Conservation (phyloP, 352 stramenopile genomes). For the Saprolegnia diclina region DNA sequence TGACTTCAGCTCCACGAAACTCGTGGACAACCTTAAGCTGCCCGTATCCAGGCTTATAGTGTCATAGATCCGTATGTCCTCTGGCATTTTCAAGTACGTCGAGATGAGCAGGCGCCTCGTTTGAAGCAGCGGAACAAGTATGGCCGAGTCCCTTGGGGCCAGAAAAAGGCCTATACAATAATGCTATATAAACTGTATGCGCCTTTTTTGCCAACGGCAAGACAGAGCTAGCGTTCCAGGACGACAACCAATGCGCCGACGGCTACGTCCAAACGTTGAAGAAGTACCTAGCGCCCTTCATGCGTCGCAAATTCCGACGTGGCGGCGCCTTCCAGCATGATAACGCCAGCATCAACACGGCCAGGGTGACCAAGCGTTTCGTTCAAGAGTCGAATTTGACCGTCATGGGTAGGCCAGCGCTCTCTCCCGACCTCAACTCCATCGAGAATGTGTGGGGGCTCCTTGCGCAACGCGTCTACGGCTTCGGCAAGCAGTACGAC, state of each 20-base stretch:
- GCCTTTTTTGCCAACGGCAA: conserved; percentile 7
- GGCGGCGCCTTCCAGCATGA: not conserved
- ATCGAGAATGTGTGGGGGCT: conserved; percentile 25
- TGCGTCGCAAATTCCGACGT: not conserved
- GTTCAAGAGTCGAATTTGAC: not conserved
- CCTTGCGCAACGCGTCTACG: conserved; percentile 7
- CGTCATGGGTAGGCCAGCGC: not conserved
- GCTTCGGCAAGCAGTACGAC: not conserved
- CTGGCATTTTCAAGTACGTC: not conserved
- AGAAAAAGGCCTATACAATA: not conserved
- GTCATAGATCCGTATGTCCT: not conserved
- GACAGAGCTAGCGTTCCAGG: not conserved
- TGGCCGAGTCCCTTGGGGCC: not conserved
- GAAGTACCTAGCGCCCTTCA: not conserved
- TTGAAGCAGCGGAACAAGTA: not conserved
- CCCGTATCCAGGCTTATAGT: not conserved
- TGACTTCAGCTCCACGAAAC: not conserved
- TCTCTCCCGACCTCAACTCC: conserved; percentile 16
- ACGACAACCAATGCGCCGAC: not conserved
- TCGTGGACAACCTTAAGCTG: not conserved
- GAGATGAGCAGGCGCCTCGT: conserved; percentile 1
- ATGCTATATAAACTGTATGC: not conserved
- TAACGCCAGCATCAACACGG: conserved; percentile 3
- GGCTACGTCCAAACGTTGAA: not conserved
- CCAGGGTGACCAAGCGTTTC: not conserved